A percentile compares a stretch with the other conserved stretches of the same genome.
phyloP scores from a whole-genome alignment of 306 rosid genomes.

The Vigna hirtella region DNA sequence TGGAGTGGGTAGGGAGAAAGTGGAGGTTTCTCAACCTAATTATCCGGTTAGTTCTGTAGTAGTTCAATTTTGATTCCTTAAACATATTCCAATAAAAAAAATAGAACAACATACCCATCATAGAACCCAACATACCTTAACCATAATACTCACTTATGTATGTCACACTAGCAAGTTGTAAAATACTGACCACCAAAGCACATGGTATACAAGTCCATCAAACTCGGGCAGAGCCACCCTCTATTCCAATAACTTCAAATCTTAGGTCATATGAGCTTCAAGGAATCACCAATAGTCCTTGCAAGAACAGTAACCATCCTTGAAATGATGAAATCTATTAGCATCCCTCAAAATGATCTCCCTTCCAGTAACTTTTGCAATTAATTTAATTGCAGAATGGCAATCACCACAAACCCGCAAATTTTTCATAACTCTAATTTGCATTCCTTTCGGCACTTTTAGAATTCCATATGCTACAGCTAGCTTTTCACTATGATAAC shows the following conservation, averaged over 20 bases:
- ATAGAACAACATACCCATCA: too few relatives aligned
- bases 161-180: slow-evolving; percentile 41
- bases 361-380: slow-evolving; percentile 73
- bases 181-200: slow-evolving; percentile 64
- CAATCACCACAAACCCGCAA: slow-evolving; percentile 86
- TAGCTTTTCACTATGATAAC: slow-evolving; percentile 76
- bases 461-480: slow-evolving; percentile 77
- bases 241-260: slow-evolving; percentile 42
- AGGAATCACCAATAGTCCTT: slow-evolving; percentile 70
- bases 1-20: not conserved
- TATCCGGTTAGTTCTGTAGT: not conserved
- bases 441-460: slow-evolving; percentile 69
- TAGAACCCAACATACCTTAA: too few relatives aligned
- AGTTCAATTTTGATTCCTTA: slow-evolving; percentile 23
- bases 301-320: slow-evolving; percentile 75
- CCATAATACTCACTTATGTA: slow-evolving; percentile 11
- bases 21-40: not conserved
- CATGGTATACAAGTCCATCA: slow-evolving; percentile 59
- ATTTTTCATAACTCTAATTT: slow-evolving; percentile 75
- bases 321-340: slow-evolving; percentile 80
- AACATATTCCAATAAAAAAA: too few relatives aligned
- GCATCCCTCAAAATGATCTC: slow-evolving; percentile 81
- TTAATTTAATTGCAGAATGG: slow-evolving; percentile 75
- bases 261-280: slow-evolving; percentile 24
- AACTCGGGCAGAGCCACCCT: slow-evolving; percentile 65